Conservation (phyloP, 495 filamentous ascomycete genomes). For the Aeminium ludgeri region DNA sequence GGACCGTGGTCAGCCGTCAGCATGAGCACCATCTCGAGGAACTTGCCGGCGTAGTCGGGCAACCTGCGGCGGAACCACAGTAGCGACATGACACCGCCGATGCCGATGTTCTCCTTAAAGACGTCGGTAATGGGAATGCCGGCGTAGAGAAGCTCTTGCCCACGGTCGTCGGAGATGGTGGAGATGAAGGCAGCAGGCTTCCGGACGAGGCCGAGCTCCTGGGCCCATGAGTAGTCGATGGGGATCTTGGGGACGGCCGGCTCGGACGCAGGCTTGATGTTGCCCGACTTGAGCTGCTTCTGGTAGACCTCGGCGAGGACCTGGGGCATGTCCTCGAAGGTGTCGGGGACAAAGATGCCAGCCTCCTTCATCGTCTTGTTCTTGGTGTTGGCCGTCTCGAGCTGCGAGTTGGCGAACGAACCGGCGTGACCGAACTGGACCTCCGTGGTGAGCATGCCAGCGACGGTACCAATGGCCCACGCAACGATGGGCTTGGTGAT, state of each 20-base stretch:
- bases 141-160: slow-evolving; percentile 94
- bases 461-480: slow-evolving; percentile 98
- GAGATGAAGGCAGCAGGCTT: slow-evolving; percentile 99
- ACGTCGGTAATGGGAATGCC: slow-evolving; percentile 99
- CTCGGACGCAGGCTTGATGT: slow-evolving; percentile 70
- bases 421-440: slow-evolving; percentile 98
- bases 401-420: slow-evolving; percentile 95
- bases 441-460: slow-evolving; percentile 99
- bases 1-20: slow-evolving; percentile 98
- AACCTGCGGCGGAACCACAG: slow-evolving; percentile 99
- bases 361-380: slow-evolving; percentile 92
- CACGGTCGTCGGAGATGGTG: slow-evolving; percentile 98
- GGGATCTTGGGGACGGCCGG: slow-evolving; percentile 95
- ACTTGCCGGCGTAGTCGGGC: slow-evolving; percentile 89
- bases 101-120: slow-evolving; percentile 96
- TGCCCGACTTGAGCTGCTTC: slow-evolving; percentile 63
- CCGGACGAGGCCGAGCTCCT: slow-evolving; percentile 96
- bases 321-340: slow-evolving; percentile 86
- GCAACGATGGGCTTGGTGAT: slow-evolving; percentile 98
- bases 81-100: slow-evolving; percentile 98
- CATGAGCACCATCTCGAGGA: slow-evolving; percentile 99
- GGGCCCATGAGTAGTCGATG: slow-evolving; percentile 98
- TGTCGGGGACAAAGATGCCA: slow-evolving; percentile 84
- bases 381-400: slow-evolving; percentile 91
- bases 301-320: slow-evolving; percentile 66